phyloP scores from a whole-genome alignment of 768 basidiomycete species.

The Suillus subluteus region DNA sequence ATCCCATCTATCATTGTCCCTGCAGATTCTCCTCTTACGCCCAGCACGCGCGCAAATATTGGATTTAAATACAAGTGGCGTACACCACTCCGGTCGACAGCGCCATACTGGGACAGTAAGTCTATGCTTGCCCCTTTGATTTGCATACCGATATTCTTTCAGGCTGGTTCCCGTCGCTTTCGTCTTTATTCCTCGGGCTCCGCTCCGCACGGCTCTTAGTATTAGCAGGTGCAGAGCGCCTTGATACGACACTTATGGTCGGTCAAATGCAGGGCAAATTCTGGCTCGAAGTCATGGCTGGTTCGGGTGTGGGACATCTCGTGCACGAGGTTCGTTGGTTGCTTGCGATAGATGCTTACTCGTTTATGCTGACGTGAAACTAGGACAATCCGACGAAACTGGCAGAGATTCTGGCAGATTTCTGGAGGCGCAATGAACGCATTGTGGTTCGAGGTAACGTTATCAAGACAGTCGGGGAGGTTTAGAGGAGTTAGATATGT shows the following conservation, averaged over 20 bases:
- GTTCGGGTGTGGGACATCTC: constrained; percentile 86
- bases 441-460: constrained; percentile 54
- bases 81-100: constrained; percentile 81
- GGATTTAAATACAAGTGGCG: constrained; percentile 66
- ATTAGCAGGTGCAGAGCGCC: constrained; percentile 89
- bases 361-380: constrained; percentile 2
- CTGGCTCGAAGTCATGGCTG: constrained; percentile 78
- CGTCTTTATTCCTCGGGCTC: constrained; percentile 73
- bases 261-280: constrained; percentile 98
- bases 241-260: constrained; percentile 94
- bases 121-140: not conserved
- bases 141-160: not conserved
- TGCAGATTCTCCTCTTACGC: constrained; percentile 39
- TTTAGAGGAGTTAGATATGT: constrained; percentile 20
- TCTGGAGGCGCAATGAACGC: constrained; percentile 89
- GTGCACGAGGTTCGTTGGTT: constrained; percentile 77
- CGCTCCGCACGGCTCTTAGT: constrained; percentile 86
- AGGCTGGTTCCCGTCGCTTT: constrained; percentile 94
- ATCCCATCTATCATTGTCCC: constrained; percentile 78
- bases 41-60: constrained; percentile 30
- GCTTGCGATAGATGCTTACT: constrained; percentile 1
- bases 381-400: constrained; percentile 86
- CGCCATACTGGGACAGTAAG: constrained; percentile 89
- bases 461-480: constrained; percentile 59
- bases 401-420: constrained; percentile 82